Base-by-base conservation (phyloP, 2,329 filamentous ascomycete species). In the Chaetomium globosum region DNA sequence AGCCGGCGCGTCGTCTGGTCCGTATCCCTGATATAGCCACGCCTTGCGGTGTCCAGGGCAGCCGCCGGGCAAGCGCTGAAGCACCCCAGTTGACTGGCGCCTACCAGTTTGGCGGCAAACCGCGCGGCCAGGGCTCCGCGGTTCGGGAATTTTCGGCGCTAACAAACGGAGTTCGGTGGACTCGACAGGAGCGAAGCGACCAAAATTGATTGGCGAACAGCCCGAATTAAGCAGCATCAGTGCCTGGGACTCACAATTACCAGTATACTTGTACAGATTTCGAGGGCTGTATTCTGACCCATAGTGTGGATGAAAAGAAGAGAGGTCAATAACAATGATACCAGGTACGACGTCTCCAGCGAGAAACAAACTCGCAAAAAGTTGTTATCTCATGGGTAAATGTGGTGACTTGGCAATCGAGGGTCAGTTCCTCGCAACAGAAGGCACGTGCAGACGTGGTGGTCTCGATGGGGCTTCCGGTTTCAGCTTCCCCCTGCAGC, bases 401-500 rank as follows among this genome's bases (percentile, higher is more conserved):
- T 48, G 46, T 23, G 8, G 19, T 8, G n/a, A 46, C 43, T 16
- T 46, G 39, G 26, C 26, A 26, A 26, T 46, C 19, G 8, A 19
- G 36, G 36, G 16, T 5, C 36, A 39, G 31, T n/a, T n/a, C n/a
- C n/a, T n/a, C n/a, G n/a, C 31, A 19, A 39, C 39, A 43, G 39
- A 16, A 43, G 39, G 39, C 39, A 43, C 21, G 46, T 48, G 46
- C 46, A n/a, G 21, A 23, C 8, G 46, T 36, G 33, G 33, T 12
- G 7, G 7, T 21, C 46, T 48, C 46, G 21, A 23, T 9, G 58
- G 49, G 59, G 21, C 21, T 54, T 36, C n/a, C 13, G 36, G 59
- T 61, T 61, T 61, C 59, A 54, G 49, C 59, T 28, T 21, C 6
- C 23, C 39, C 55, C 23, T 58, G 55, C 39, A 31, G 30, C 12